These are phyloP conservation scores for Yamadazyma membranifaciens DNA, from an alignment of 1,139 yeast genomes.

Conservation along the genomic window DNA sequence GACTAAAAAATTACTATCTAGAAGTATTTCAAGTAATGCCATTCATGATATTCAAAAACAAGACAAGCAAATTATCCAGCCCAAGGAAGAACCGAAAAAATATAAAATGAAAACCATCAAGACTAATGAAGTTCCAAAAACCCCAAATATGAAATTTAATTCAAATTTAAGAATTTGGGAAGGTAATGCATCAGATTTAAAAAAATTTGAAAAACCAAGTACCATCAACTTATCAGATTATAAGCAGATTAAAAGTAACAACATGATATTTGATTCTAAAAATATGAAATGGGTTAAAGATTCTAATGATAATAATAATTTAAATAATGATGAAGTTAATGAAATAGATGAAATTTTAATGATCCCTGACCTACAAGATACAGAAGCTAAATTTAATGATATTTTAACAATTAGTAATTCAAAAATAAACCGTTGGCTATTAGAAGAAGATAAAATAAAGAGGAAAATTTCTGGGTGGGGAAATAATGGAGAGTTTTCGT, in stretches of 20 bases:
- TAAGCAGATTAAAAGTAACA: conserved; percentile 14
- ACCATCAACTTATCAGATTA: conserved; percentile 35
- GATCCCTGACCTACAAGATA: conserved; percentile 27
- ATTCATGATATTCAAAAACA: conserved; percentile 1
- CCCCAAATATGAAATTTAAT: conserved; percentile 51
- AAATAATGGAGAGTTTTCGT: conserved; percentile 33
- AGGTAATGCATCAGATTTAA: conserved; percentile 62
- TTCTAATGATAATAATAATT: not conserved
- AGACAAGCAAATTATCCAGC: not conserved
- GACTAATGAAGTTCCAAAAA: conserved; percentile 22
- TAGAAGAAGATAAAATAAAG: conserved; percentile 51
- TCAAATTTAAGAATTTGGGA: conserved; percentile 58
- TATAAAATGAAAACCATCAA: conserved; percentile 1
- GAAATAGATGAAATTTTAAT: conserved; percentile 39
- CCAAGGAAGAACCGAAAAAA: not conserved
- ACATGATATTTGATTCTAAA: conserved; percentile 61
- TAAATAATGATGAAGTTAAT: conserved; percentile 33
- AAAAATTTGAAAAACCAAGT: conserved; percentile 47
- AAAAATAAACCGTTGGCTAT: conserved; percentile 39
- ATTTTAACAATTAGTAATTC: conserved; percentile 45
- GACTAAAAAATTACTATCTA: conserved; percentile 6
- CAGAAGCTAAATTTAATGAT: conserved; percentile 23
- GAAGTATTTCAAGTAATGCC: conserved; percentile 3
- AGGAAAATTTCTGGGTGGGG: conserved; percentile 56
- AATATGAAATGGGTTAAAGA: conserved; percentile 56